Percentiles rank a stretch among this genome's conserved stretches.
phyloP scores from a whole-genome alignment of 1,284 basidiomycete genomes.

The Tremellales sp. region DNA sequence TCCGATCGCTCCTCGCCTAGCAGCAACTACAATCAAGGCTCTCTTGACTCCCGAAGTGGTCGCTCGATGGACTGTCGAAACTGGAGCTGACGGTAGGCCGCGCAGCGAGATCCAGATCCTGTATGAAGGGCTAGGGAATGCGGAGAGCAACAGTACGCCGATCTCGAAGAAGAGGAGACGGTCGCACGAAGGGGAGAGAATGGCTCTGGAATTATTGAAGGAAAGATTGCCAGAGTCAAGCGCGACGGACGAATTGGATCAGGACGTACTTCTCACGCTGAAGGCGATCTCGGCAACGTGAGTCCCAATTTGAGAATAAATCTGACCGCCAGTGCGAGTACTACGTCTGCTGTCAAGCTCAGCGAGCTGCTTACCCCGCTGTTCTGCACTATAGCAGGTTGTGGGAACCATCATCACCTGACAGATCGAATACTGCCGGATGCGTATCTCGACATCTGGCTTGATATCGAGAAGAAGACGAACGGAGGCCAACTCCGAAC shows the following conservation, averaged over 20 bases:
- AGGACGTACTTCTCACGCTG: not conserved
- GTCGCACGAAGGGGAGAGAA: not conserved
- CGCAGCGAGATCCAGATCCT: not conserved
- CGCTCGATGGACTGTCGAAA: slow-evolving; percentile 9
- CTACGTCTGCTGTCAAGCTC: slow-evolving; percentile 4
- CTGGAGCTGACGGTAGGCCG: not conserved
- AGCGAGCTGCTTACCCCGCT: slow-evolving; percentile 5
- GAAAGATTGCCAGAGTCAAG: slow-evolving; percentile 1
- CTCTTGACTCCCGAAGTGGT: not conserved
- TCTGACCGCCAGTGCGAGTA: slow-evolving; percentile 4
- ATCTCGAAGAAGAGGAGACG: slow-evolving; percentile 15
- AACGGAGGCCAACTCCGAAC: no score
- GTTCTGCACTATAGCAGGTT: slow-evolving; percentile 11
- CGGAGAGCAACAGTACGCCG: not conserved
- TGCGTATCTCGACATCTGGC: slow-evolving; percentile 9
- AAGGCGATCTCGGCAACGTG: not conserved
- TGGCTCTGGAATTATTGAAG: not conserved
- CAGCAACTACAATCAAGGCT: slow-evolving; percentile 1
- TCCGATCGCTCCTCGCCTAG: slow-evolving; percentile 9
- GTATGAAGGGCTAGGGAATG: not conserved
- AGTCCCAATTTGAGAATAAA: not conserved
- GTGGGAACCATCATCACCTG: not conserved
- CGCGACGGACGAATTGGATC: not conserved
- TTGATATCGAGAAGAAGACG: slow-evolving; percentile 6
- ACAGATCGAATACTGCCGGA: not conserved